These are phyloP conservation scores for Asterophora parasitica DNA, from an alignment of 768 basidiomycete species.

Conservation along the genomic window DNA sequence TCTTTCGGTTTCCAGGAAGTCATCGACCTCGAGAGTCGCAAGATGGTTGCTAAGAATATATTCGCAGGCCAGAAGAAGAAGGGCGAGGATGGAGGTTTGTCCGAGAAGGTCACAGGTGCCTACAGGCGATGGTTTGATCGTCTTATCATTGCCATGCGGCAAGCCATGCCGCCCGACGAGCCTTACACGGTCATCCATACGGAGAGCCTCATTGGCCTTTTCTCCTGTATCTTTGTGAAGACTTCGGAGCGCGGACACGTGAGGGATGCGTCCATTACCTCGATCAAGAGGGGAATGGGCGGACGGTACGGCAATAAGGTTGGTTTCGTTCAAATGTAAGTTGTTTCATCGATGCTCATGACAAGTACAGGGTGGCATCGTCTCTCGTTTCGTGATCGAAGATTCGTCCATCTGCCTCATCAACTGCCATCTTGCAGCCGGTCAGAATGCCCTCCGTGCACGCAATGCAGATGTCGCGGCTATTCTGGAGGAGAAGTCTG, in stretches of 20 bases:
- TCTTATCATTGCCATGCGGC: conserved; percentile 64
- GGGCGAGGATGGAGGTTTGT: conserved; percentile 44
- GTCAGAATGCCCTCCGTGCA: conserved; percentile 75
- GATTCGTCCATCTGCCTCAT: conserved; percentile 93
- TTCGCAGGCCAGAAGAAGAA: conserved; percentile 74
- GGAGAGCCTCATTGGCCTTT: conserved; percentile 88
- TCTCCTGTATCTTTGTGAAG: conserved; percentile 74
- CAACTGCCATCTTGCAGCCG: conserved; percentile 97
- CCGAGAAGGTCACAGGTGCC: conserved; percentile 80
- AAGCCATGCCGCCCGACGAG: conserved; percentile 67
- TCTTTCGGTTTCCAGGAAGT: conserved; percentile 95
- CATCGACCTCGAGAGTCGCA: conserved; percentile 90
- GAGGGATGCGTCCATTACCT: conserved; percentile 68
- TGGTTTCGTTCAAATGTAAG: conserved; percentile 13
- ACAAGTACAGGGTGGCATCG: conserved; percentile 70
- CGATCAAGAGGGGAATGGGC: conserved; percentile 88
- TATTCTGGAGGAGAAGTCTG: conserved; percentile 76
- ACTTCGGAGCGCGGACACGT: conserved; percentile 54
- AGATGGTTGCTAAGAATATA: conserved; percentile 89
- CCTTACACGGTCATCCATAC: conserved; percentile 78
- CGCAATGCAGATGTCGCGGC: conserved; percentile 86
- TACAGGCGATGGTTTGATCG: conserved; percentile 90
- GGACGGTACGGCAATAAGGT: conserved; percentile 97
- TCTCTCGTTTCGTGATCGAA: conserved; percentile 85
- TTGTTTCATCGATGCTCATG: conserved; percentile 3